These are phyloP conservation scores for Tylopilus sp. DNA, from an alignment of 1,284 basidiomycete species.

Conservation along the genomic window DNA sequence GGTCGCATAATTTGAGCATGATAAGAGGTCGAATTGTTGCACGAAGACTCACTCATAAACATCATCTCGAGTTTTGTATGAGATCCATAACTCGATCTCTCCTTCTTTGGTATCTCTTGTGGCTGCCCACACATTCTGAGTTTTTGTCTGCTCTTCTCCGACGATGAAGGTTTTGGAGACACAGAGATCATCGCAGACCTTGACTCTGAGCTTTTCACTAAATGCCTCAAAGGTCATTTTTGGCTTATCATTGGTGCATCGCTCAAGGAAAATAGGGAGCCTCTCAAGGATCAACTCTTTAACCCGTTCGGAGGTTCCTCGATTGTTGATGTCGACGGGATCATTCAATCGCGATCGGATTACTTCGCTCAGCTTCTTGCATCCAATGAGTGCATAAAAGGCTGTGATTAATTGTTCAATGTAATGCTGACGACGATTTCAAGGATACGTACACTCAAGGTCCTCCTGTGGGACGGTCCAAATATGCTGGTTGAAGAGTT, in stretches of 20 bases:
- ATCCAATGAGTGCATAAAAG: not conserved
- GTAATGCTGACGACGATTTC: not conserved
- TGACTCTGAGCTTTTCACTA: constrained; percentile 9
- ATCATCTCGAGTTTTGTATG: constrained; percentile 66
- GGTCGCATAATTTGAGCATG: constrained; percentile 57
- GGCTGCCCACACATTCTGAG: constrained; percentile 9
- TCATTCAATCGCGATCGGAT: not conserved
- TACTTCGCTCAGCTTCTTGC: not conserved
- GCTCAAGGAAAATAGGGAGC: constrained; percentile 92
- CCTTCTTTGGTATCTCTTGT: not conserved
- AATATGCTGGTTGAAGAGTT: not conserved
- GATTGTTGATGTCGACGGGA: not conserved
- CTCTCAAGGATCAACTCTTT: constrained; percentile 82
- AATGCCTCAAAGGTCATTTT: not conserved
- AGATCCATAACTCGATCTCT: constrained; percentile 17
- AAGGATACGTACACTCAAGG: not conserved
- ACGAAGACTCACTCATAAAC: constrained; percentile 83
- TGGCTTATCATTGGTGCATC: constrained; percentile 71
- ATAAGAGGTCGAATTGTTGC: not conserved
- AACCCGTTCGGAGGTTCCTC: constrained; percentile 54
- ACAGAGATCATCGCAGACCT: constrained; percentile 4
- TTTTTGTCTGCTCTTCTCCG: not conserved
- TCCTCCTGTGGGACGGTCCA: not conserved
- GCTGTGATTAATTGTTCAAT: not conserved
- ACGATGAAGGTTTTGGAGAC: constrained; percentile 15